phyloP scores from a whole-genome alignment of 148 eudicot species.

The Nepenthes mirabilis region DNA sequence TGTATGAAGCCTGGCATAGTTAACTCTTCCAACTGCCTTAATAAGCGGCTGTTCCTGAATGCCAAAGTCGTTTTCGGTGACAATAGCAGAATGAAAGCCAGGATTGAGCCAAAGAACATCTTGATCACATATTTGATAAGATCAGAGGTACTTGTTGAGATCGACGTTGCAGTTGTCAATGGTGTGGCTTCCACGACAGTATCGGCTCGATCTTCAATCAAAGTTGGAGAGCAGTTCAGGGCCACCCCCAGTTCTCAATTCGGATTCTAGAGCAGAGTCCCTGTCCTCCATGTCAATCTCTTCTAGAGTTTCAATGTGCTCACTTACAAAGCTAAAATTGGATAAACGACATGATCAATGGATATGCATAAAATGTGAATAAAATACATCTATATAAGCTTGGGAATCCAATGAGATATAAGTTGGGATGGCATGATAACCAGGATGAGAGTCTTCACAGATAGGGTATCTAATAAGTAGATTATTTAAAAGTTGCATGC shows the following conservation, averaged over 20 bases:
- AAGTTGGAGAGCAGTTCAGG: constrained; percentile 70
- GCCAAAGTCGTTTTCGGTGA: constrained; percentile 49
- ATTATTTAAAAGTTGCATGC: too few species aligned
- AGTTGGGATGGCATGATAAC: too few species aligned
- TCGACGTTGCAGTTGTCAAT: constrained; percentile 48
- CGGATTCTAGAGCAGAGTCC: constrained; percentile 82
- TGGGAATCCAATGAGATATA: too few species aligned
- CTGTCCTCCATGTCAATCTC: constrained; percentile 98
- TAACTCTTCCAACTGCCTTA: constrained; percentile 2
- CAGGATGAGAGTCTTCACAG: too few species aligned
- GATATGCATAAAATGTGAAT: too few species aligned
- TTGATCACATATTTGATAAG: constrained; percentile 36
- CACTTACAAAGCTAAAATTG: constrained; percentile 73
- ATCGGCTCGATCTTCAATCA: constrained; percentile 84
- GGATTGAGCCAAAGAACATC: constrained; percentile 67
- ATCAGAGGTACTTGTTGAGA: constrained; percentile 22
- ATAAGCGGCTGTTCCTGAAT: constrained; percentile 21
- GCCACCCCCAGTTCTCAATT: constrained; percentile 98
- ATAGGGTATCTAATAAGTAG: too few species aligned
- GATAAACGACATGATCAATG: background rate
- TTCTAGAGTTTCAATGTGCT: constrained; percentile 95
- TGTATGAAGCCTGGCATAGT: too few species aligned
- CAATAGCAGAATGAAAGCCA: constrained; percentile 70
- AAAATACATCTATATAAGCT: too few species aligned
- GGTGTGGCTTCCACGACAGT: constrained; percentile 87